Conservation (phyloP, 495 filamentous ascomycete species). For the Corynascus novoguineensis region DNA sequence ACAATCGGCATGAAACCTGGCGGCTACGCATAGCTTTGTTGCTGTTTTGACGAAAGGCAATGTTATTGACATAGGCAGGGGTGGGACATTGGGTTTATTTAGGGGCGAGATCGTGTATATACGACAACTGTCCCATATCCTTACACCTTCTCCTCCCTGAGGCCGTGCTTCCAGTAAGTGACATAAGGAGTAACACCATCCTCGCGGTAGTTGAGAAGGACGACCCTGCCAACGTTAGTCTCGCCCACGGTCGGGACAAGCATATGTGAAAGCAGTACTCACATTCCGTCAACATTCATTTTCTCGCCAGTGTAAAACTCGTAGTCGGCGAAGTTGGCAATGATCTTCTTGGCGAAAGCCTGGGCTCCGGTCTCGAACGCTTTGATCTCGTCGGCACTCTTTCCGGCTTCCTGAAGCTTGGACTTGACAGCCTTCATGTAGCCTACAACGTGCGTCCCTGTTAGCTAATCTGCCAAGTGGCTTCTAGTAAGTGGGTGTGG, state of each 20-base stretch:
- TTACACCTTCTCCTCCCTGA: slow-evolving; percentile 90
- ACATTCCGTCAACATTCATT: slow-evolving; percentile 90
- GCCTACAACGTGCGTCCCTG: slow-evolving; percentile 37
- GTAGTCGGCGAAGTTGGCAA: slow-evolving; percentile 87
- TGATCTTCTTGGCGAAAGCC: slow-evolving; percentile 69
- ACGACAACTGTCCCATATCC: neutral
- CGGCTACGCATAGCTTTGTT: neutral
- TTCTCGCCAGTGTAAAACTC: slow-evolving; percentile 89
- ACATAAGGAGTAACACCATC: slow-evolving; percentile 89
- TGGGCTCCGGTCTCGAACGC: slow-evolving; percentile 70
- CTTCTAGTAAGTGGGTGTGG: neutral
- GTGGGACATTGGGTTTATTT: neutral
- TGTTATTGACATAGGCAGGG: neutral
- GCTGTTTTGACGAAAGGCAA: neutral
- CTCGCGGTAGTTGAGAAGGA: slow-evolving; percentile 95
- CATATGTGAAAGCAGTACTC: slow-evolving; percentile 34
- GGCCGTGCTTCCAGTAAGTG: slow-evolving; percentile 91
- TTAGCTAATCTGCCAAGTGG: neutral
- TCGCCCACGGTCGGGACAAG: neutral
- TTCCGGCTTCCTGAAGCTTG: slow-evolving; percentile 56
- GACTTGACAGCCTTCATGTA: slow-evolving; percentile 88
- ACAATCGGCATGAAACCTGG: no score
- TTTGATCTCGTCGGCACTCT: slow-evolving; percentile 58
- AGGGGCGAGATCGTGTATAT: neutral
- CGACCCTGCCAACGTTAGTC: slow-evolving; percentile 56